phyloP scores from a whole-genome alignment of 257 asterid genomes.

The Penstemon barbatus region DNA sequence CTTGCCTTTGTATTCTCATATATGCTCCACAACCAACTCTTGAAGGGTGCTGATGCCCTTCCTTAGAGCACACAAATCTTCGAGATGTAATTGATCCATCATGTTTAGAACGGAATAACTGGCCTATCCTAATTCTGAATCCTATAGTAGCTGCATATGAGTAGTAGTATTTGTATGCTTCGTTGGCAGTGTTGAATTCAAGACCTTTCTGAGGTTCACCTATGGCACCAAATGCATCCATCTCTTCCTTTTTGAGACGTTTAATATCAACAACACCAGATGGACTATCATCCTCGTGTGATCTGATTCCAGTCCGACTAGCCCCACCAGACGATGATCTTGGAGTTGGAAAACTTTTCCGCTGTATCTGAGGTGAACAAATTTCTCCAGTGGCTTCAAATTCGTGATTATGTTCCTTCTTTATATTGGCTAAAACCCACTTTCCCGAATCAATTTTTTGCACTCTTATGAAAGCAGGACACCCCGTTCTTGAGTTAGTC shows the following conservation, averaged over 20 bases:
- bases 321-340: constrained; percentile 63
- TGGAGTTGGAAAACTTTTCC: constrained; percentile 64
- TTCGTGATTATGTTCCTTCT: constrained; percentile 86
- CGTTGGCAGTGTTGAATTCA: constrained; percentile 69
- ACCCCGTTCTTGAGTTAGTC: constrained; percentile 84
- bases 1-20: constrained; percentile 95
- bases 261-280: constrained; percentile 58
- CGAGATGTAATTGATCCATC: constrained; percentile 96
- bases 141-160: constrained; percentile 66
- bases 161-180: constrained; percentile 80
- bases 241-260: constrained; percentile 67
- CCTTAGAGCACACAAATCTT: constrained; percentile 95
- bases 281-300: constrained; percentile 74
- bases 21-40: constrained; percentile 98
- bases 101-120: constrained; percentile 82
- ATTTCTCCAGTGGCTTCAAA: constrained; percentile 61
- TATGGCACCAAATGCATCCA: constrained; percentile 41
- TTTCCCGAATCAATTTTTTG: constrained; percentile 84
- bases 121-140: constrained; percentile 85
- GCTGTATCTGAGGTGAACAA: constrained; percentile 59
- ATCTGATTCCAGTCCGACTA: constrained; percentile 85
- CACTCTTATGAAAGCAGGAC: constrained; percentile 88
- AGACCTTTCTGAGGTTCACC: constrained; percentile 85
- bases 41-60: constrained; percentile 96
- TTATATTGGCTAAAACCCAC: constrained; percentile 80